Evolutionary conservation across 306 rosid genomes (phyloP).

Genomic region (Argentina anserina): DNA sequence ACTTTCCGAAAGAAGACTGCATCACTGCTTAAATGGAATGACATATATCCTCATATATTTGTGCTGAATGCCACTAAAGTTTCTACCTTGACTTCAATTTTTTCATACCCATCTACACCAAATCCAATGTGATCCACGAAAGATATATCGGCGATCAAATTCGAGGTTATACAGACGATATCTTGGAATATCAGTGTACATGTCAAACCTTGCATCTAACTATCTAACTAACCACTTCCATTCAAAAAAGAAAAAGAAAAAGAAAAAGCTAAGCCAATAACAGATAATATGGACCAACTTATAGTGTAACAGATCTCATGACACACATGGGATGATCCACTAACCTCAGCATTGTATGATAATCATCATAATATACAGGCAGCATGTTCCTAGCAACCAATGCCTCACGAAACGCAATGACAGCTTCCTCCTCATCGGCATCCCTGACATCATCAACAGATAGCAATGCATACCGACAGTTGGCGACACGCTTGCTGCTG

Average conservation of each 20-base stretch:
- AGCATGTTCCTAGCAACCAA: constrained; percentile 61
- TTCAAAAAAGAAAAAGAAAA: no score
- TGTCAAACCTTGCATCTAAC: background rate
- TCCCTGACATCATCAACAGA: constrained; percentile 87
- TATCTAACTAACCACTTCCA: background rate
- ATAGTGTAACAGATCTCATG: background rate
- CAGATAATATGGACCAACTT: background rate
- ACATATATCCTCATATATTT: background rate
- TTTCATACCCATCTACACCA: background rate
- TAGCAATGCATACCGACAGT: constrained; percentile 60
- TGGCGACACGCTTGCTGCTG: constrained; percentile 57
- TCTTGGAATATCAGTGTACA: background rate
- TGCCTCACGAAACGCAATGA: constrained; percentile 53
- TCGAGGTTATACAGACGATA: background rate
- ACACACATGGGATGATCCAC: constrained; percentile 5
- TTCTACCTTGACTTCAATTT: background rate
- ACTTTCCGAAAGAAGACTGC: background rate
- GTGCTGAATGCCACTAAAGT: background rate
- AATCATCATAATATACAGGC: constrained; percentile 77
- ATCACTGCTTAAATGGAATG: background rate
- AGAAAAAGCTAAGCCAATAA: background rate
- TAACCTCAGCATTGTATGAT: constrained; percentile 89
- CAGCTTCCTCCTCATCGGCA: constrained; percentile 82
- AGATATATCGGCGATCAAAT: background rate
- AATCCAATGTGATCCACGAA: background rate